Percentiles rank a stretch among this genome's conserved stretches.
Evolutionary conservation across 495 filamentous ascomycete genomes (phyloP).

Genomic region (Talaromyces adpressus): DNA sequence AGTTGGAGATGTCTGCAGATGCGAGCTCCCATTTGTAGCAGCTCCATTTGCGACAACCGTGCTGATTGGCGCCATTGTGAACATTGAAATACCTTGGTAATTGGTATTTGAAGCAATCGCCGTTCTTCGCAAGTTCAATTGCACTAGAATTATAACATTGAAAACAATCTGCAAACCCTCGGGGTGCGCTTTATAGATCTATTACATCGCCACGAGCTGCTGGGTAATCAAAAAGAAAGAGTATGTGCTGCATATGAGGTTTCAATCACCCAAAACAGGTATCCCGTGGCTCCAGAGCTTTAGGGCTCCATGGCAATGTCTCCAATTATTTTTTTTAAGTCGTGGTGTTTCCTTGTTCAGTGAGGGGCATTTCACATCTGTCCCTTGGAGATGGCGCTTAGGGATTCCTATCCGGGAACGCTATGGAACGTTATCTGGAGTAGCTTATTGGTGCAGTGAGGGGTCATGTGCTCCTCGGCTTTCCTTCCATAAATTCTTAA

Average conservation of each 20-base stretch:
- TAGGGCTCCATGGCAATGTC: not conserved
- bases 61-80: slow-evolving; percentile 15
- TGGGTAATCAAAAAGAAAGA: not conserved
- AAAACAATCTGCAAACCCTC: not conserved
- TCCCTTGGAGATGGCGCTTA: slow-evolving; percentile 11
- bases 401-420: slow-evolving; percentile 7
- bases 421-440: too few relatives aligned
- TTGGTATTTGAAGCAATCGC: not conserved
- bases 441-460: not conserved
- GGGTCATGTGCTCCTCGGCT: not conserved
- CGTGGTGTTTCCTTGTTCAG: not conserved
- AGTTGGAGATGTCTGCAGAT: not conserved
- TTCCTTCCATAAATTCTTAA: not conserved
- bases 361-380: slow-evolving; percentile 4
- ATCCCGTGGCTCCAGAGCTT: not conserved
- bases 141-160: not conserved
- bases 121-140: not conserved
- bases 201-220: not conserved
- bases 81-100: slow-evolving; percentile 6
- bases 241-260: not conserved
- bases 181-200: not conserved
- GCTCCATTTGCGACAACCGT: slow-evolving; percentile 14
- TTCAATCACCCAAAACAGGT: not conserved
- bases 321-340: not conserved
- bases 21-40: not conserved